phyloP scores from a whole-genome alignment of 306 rosid species.

The Neltuma alba region DNA sequence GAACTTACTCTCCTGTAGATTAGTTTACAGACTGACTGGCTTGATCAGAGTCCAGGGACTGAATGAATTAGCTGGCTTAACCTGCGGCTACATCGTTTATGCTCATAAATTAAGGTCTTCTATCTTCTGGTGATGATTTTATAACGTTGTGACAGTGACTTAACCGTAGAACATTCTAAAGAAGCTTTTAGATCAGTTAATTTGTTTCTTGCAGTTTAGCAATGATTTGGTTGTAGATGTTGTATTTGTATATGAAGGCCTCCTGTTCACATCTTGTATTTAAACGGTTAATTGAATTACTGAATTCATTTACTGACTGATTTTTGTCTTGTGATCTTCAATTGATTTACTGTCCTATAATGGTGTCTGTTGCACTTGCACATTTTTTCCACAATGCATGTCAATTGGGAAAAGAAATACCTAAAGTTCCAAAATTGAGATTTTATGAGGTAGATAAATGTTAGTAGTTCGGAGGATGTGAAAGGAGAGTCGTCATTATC shows the following conservation, averaged over 20 bases:
- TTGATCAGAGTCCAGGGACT: background rate
- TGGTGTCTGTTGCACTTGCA: background rate
- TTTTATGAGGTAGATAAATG: background rate
- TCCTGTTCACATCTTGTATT: slow-evolving; percentile 31
- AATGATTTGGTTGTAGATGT: slow-evolving; percentile 33
- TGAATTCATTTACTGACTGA: background rate
- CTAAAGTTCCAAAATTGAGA: background rate
- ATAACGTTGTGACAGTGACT: slow-evolving; percentile 38
- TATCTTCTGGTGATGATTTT: slow-evolving; percentile 50
- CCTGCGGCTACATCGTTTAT: slow-evolving; percentile 29
- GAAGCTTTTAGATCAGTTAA: slow-evolving; percentile 39
- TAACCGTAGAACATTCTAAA: slow-evolving; percentile 49
- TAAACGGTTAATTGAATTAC: background rate
- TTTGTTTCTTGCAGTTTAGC: slow-evolving; percentile 36
- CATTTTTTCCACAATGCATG: background rate
- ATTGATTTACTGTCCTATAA: background rate
- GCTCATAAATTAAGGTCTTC: slow-evolving; percentile 26
- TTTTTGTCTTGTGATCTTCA: background rate
- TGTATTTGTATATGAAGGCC: slow-evolving; percentile 21
- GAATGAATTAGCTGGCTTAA: slow-evolving; percentile 16
- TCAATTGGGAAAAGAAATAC: background rate
- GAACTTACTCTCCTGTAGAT: slow-evolving; percentile 83
- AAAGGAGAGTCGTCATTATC: background rate
- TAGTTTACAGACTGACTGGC: slow-evolving; percentile 42
- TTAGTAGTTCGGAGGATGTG: background rate